phyloP scores from a whole-genome alignment of 176 grass and related monocot species.

The Dendrocalamus sinicus region DNA sequence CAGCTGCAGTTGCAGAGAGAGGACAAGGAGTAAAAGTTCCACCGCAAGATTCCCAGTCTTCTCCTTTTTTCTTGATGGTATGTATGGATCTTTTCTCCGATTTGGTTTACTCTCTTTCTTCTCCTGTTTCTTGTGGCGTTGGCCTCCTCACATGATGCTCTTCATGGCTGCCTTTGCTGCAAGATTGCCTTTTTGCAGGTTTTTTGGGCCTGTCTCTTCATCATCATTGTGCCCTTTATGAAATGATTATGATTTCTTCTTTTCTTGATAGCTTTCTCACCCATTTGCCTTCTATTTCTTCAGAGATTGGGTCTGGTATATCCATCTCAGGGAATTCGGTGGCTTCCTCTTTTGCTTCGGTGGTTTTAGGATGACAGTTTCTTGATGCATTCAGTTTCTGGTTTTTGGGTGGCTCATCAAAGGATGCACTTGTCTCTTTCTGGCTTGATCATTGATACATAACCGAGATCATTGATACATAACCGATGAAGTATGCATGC shows the following conservation, averaged over 20 bases:
- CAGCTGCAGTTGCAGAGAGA: conserved; percentile 51
- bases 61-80: not conserved
- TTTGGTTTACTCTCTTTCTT: not conserved
- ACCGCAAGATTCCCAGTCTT: conserved; percentile 1
- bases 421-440: not conserved
- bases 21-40: not conserved
- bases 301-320: not conserved
- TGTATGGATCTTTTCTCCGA: not conserved
- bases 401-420: not conserved
- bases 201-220: conserved; percentile 8
- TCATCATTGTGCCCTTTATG: conserved; percentile 11
- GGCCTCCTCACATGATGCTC: not conserved
- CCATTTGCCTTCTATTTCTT: not conserved
- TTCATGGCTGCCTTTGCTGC: not conserved
- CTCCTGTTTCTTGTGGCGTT: not conserved
- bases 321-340: not conserved
- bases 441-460: conserved; percentile 15
- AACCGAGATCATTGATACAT: conserved; percentile 22
- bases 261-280: not conserved
- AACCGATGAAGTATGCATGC: conserved; percentile 7
- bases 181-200: conserved; percentile 39
- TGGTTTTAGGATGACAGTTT: conserved; percentile 12
- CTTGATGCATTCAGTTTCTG: not conserved
- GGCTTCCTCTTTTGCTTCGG: not conserved
- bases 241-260: not conserved